Evolutionary conservation across 768 basidiomycete species (phyloP).

Genomic region (Lyophyllum shimeji): DNA sequence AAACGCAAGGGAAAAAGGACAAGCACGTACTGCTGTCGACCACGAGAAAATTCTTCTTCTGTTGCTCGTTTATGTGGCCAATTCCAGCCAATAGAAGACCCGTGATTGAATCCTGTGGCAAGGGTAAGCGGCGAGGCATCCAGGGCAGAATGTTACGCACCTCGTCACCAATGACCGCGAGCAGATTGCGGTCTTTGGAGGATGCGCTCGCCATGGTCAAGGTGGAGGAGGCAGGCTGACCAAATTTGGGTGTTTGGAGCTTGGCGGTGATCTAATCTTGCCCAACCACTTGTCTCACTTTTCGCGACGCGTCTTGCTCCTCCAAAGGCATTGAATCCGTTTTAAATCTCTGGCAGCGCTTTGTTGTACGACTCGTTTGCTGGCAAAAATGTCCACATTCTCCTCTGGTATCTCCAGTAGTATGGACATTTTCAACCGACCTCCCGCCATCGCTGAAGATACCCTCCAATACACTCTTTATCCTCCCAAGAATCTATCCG

Average conservation of each 20-base stretch:
- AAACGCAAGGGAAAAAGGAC: not conserved
- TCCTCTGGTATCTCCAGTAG: not conserved
- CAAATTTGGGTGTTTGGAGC: constrained; percentile 8
- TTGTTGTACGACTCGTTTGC: not conserved
- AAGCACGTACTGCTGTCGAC: constrained; percentile 84
- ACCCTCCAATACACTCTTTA: constrained; percentile 78
- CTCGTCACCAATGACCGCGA: constrained; percentile 98
- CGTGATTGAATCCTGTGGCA: constrained; percentile 88
- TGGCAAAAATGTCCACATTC: no score
- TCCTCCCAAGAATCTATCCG: constrained; percentile 50
- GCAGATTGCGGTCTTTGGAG: constrained; percentile 79
- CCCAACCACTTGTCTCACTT: not conserved
- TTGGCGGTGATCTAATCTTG: constrained; percentile 4
- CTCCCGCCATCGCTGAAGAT: constrained; percentile 83
- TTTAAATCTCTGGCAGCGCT: not conserved
- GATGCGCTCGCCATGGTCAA: constrained; percentile 32
- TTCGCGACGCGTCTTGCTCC: not conserved
- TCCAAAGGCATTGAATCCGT: not conserved
- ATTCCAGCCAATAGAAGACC: constrained; percentile 94
- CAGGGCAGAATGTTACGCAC: constrained; percentile 37
- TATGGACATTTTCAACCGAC: constrained; percentile 73
- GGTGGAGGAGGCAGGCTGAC: not conserved
- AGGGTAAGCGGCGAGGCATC: constrained; percentile 8
- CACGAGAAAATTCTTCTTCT: constrained; percentile 97
- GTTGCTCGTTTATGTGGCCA: constrained; percentile 85